These are phyloP conservation scores for Inonotus obliquus DNA, from an alignment of 1,284 basidiomycete genomes.

Conservation along the genomic window DNA sequence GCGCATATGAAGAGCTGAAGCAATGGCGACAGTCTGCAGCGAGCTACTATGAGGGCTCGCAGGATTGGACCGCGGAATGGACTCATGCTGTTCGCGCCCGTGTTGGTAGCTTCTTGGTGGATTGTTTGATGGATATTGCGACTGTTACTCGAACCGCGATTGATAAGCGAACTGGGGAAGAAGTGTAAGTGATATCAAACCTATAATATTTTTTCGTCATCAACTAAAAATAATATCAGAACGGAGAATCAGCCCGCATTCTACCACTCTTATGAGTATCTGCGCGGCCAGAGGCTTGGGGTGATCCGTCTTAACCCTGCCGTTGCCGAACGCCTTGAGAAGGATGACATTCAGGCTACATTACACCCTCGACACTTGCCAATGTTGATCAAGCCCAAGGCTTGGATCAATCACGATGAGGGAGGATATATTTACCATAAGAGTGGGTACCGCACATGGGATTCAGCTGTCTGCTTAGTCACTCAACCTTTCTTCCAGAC, in stretches of 20 bases:
- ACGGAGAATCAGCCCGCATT: conserved; percentile 89
- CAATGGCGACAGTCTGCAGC: conserved; percentile 59
- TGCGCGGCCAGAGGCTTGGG: conserved; percentile 89
- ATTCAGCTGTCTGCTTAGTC: background rate
- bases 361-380: conserved; percentile 93
- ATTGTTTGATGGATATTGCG: conserved; percentile 81
- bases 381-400: conserved; percentile 90
- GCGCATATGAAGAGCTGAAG: conserved; percentile 54
- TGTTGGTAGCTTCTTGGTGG: conserved; percentile 81
- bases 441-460: conserved; percentile 36
- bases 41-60: conserved; percentile 57
- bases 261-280: conserved; percentile 89
- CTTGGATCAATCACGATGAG: conserved; percentile 76
- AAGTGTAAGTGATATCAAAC: conserved; percentile 41
- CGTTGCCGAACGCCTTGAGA: conserved; percentile 75
- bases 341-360: conserved; percentile 71
- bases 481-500: conserved; percentile 35
- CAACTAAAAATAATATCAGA: conserved; percentile 32
- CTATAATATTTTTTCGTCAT: background rate
- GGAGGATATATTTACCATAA: conserved; percentile 85
- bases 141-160: conserved; percentile 62
- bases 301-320: conserved; percentile 86
- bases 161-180: conserved; percentile 53
- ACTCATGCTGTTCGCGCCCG: conserved; percentile 72
- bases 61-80: conserved; percentile 80